These are phyloP conservation scores for Mortierella claussenii DNA, from an alignment of 192 early-diverging fungal species.

Conservation along the genomic window DNA sequence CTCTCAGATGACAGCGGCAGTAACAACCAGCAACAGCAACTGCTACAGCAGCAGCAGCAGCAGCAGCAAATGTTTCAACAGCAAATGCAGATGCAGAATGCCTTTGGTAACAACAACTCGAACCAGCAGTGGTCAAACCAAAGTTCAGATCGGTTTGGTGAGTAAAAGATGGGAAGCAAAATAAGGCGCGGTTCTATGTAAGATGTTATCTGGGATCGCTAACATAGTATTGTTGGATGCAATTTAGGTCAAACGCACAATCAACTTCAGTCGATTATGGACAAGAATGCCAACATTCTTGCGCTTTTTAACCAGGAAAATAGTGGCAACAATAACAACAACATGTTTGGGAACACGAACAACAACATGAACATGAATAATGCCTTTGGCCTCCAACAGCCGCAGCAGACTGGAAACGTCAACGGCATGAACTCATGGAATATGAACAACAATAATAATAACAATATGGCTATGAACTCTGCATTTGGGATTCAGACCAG, in stretches of 20 bases:
- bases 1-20: conserved; percentile 29
- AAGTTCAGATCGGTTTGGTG: conserved; percentile 42
- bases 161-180: too few relatives aligned
- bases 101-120: conserved; percentile 19
- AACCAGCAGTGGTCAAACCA: conserved; percentile 30
- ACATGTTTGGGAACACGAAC: conserved; percentile 19
- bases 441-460: conserved; percentile 38
- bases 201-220: too few relatives aligned
- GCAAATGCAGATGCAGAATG: conserved; percentile 48
- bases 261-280: conserved; percentile 49
- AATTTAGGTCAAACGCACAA: conserved; percentile 43
- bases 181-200: too few relatives aligned
- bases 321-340: conserved; percentile 17
- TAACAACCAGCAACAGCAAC: conserved; percentile 30
- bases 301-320: conserved; percentile 26
- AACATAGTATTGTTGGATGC: too few relatives aligned
- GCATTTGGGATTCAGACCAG: conserved; percentile 31
- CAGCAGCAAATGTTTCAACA: conserved; percentile 52
- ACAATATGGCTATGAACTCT: conserved; percentile 22
- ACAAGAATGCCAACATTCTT: conserved; percentile 43
- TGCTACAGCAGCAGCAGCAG: conserved; percentile 47
- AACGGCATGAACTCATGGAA: conserved; percentile 34
- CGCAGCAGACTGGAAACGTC: conserved; percentile 17
- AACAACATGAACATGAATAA: conserved; percentile 26
- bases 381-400: conserved; percentile 33